Conservation (phyloP, 2,329 filamentous ascomycete genomes). For the Fusarium sp. region DNA sequence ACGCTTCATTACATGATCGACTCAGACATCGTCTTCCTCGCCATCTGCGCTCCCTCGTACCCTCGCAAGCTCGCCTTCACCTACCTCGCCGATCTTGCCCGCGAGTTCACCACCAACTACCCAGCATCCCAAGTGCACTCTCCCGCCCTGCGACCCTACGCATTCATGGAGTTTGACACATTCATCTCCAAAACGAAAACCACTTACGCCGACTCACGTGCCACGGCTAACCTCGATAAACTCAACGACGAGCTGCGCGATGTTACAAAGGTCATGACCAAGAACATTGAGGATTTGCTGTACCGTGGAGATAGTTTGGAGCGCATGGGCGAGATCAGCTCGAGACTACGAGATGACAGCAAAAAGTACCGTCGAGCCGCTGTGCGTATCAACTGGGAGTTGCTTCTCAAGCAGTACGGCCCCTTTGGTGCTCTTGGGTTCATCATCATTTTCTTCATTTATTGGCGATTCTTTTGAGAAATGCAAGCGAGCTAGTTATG, state of each 20-base stretch:
- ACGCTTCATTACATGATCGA: constrained; percentile 92
- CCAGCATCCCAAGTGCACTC: constrained; percentile 77
- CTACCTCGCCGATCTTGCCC: constrained; percentile 91
- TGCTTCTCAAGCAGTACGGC: constrained; percentile 95
- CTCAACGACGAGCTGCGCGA: constrained; percentile 97
- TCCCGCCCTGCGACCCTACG: constrained; percentile 85
- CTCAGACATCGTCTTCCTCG: constrained; percentile 87
- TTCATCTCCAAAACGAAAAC: constrained; percentile 95
- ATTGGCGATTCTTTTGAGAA: constrained; percentile 88
- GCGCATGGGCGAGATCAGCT: constrained; percentile 95
- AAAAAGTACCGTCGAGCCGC: constrained; percentile 94
- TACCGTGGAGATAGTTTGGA: constrained; percentile 95
- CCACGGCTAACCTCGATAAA: constrained; percentile 91
- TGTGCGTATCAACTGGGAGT: constrained; percentile 97
- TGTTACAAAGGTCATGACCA: constrained; percentile 99
- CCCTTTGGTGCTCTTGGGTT: constrained; percentile 85
- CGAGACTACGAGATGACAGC: constrained; percentile 87
- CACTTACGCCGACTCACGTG: constrained; percentile 92
- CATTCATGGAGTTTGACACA: constrained; percentile 97
- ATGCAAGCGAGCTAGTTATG: constrained; percentile 24
- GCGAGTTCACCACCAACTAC: constrained; percentile 92
- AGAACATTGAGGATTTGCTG: constrained; percentile 98
- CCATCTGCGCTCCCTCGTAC: constrained; percentile 93
- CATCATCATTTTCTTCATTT: constrained; percentile 87
- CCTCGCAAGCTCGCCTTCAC: constrained; percentile 98